Evolutionary conservation across 139 green algal genomes (phyloP), one percentile per base, ranked within the genome.

Genomic region (Spirogloea muscicola): DNA sequence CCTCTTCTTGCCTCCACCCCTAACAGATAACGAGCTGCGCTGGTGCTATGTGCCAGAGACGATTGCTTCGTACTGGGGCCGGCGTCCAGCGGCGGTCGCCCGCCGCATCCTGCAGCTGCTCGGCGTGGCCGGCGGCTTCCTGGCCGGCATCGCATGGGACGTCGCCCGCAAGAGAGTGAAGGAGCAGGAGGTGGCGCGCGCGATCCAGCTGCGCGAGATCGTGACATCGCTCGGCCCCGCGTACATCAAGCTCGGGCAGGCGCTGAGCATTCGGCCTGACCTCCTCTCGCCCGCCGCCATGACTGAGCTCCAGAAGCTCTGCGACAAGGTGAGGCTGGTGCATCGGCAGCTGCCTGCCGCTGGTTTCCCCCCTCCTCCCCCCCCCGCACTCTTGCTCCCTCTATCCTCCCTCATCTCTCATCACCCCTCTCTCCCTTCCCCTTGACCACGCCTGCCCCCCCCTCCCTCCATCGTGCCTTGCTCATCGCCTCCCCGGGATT

Each of bases 241-340:
- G 0, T 98, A 98, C 86, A 98, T 99, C 84, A 99, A 99, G 82
- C 89, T 97, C 29, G 93, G 94, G 7, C 85, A 89, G 76, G 84
- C 94, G 29, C 83, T 99, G 58, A 91, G 86, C 52, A 98, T 99
- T 80, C 87, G 94, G 3, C 94, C 94, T 13, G 94, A 99, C 84
- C 68, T 99, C 16, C 89, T 99, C 33, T 92, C 85, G 1, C 94
- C 94, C 13, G 88, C 90, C 2, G 94, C 94, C 34, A 99, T 99
- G 94, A 88, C 87, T 60, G 94, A 99, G 87, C 85, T 99, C 75
- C 94, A 99, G 86, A 96, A 97, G 87, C 88, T 99, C 57, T 99
- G 94, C 82, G 94, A 99, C 87, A 99, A 99, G 84, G 94, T 85
- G 1, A 29, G 10, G n/a, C n/a, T n/a, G n/a, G n/a, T n/a, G n/a